Base-by-base conservation (phyloP, 2,329 filamentous ascomycete species). In the Xylaria sp. region DNA sequence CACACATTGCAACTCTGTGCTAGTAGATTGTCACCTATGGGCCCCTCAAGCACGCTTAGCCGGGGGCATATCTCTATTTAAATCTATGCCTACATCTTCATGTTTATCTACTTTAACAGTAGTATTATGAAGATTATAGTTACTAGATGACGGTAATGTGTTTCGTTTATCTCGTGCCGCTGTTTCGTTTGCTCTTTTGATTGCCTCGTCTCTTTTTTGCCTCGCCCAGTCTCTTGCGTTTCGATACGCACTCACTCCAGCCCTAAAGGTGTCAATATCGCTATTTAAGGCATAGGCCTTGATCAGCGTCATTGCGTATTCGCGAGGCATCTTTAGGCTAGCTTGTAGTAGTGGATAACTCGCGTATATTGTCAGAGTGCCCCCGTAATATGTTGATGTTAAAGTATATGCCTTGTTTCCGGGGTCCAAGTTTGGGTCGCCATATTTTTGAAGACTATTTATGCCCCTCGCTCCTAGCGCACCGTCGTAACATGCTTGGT, bases 401-500 rank as follows among this genome's bases (percentile, higher is more conserved):
- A 62, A 27, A 1, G 58, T 54, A 31, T 60, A 62, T 27, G 62
- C 58, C 1, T 49, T 60, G 23, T 54, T 44, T 21, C 57, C 47
- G 17, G 33, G 15, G 19, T 44, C 33, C 9, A 5, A 2, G 35
- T 72, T 65, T 5, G 58, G 54, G 60, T 68, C 46, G 38, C 60
- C 47, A 59, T 74, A 76, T 29, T 67, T 72, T 56, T 72, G 73
- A 27, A 78, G 66, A 43, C 58, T 62, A 41, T 72, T 67, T 58
- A 77, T 75, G 11, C 62, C 75, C 44, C 73, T 70, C 35, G 71
- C 71, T 46, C 74, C 72, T 13, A 63, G 51, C 46, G 74, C 72
- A 31, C 74, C 71, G 63, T 77, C 70, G 55, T 76, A 75, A 41
- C 60, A 69, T 57, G 69, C 73, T 53, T 75, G 71, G 48, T 65